Evolutionary conservation across 2,329 filamentous ascomycete species (phyloP).

Genomic region (Penicillium sp.): DNA sequence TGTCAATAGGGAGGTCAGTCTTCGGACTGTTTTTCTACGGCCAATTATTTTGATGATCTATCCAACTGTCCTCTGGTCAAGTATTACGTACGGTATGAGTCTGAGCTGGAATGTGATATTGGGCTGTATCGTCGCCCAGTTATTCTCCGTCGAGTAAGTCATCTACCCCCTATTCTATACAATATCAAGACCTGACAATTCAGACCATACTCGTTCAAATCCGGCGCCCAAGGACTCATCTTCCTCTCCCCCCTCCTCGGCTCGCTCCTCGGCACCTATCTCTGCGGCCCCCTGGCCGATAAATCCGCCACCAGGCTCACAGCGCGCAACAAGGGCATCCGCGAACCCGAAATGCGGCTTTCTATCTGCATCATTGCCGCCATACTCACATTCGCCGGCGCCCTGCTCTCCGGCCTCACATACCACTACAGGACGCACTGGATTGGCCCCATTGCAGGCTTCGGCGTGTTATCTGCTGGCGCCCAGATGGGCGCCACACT

Average conservation of each 20-base stretch:
- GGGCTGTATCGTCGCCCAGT: constrained; percentile 21
- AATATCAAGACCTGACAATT: not conserved
- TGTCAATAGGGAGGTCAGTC: constrained; percentile 21
- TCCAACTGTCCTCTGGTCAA: constrained; percentile 25
- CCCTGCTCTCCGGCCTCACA: constrained; percentile 18
- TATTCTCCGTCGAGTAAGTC: constrained; percentile 9
- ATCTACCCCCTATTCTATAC: not conserved
- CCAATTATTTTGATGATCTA: constrained; percentile 21
- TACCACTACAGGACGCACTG: constrained; percentile 23
- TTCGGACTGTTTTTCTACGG: constrained; percentile 20
- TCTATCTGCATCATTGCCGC: constrained; percentile 21
- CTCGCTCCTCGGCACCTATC: not conserved
- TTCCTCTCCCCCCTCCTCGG: not conserved
- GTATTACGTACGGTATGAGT: constrained; percentile 22
- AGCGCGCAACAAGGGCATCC: not conserved
- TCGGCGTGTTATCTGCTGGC: constrained; percentile 23
- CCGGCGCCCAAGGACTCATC: not conserved
- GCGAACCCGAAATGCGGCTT: constrained; percentile 18
- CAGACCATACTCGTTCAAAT: not conserved
- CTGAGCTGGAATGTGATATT: constrained; percentile 30
- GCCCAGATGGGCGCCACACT: constrained; percentile 27
- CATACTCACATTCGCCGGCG: constrained; percentile 24
- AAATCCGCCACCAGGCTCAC: not conserved
- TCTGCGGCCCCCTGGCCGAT: not conserved
- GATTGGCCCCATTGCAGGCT: constrained; percentile 20